Conservation (phyloP, 805 yeast genomes). For the Hanseniaspora guilliermondii region DNA sequence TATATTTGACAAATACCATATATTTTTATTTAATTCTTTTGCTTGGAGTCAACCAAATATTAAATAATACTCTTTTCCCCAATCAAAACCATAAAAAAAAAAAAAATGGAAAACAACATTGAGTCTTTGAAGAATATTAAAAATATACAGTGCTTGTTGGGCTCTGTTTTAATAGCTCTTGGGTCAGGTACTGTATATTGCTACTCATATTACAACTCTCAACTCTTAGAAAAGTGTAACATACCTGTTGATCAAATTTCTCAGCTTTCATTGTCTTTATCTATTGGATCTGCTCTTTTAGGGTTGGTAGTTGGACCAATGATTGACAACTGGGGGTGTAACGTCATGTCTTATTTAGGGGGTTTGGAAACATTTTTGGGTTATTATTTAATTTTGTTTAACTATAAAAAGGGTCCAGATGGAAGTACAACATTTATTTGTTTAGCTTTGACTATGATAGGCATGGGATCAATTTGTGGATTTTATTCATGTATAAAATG, state of each 20-base stretch:
- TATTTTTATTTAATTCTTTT: neutral
- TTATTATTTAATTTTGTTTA: slow-evolving; percentile 38
- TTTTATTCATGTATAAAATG: slow-evolving; percentile 45
- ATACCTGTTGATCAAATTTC: slow-evolving; percentile 53
- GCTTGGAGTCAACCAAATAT: no score
- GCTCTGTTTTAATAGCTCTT: slow-evolving; percentile 38
- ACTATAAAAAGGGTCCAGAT: slow-evolving; percentile 31
- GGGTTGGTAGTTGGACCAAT: slow-evolving; percentile 61
- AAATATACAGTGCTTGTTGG: slow-evolving; percentile 20
- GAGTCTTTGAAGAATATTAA: neutral
- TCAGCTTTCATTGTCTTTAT: slow-evolving; percentile 47
- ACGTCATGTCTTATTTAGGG: slow-evolving; percentile 41
- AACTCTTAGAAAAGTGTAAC: slow-evolving; percentile 43
- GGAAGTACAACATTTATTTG: slow-evolving; percentile 35
- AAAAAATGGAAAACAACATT: neutral
- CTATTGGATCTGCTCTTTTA: slow-evolving; percentile 53
- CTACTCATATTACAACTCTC: slow-evolving; percentile 68
- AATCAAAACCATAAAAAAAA: neutral
- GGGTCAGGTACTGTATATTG: slow-evolving; percentile 69
- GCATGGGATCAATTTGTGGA: slow-evolving; percentile 52
- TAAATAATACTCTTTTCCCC: neutral
- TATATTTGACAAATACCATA: no score
- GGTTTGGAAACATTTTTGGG: slow-evolving; percentile 43
- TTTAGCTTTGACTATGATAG: slow-evolving; percentile 40
- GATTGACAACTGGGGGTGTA: slow-evolving; percentile 52